Percentiles rank a stretch among this genome's conserved stretches.
Evolutionary conservation across 352 stramenopile genomes (phyloP).

Genomic region (Aphanomyces euteiches): DNA sequence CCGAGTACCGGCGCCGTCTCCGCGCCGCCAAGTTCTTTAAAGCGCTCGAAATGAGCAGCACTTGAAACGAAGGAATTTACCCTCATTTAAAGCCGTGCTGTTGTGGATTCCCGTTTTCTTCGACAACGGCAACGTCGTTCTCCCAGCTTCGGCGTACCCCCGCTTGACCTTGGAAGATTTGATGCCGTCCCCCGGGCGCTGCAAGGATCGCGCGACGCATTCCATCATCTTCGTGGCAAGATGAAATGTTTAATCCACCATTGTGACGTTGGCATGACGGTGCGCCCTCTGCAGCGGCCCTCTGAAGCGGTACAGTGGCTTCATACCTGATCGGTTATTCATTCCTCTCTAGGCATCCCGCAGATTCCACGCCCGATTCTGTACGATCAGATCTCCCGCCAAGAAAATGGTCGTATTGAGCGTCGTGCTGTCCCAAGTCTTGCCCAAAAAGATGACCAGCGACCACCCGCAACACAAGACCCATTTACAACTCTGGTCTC

Average conservation of each 20-base stretch:
- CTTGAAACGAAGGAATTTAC: neutral
- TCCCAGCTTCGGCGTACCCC: conserved; percentile 5
- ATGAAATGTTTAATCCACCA: conserved; percentile 24
- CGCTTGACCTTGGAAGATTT: neutral
- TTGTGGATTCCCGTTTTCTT: conserved; percentile 24
- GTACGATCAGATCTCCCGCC: conserved; percentile 10
- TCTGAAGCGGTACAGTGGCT: neutral
- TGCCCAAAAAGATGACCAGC: neutral
- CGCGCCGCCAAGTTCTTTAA: neutral
- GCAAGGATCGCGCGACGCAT: conserved; percentile 14
- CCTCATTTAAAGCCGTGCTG: neutral
- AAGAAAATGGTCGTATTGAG: conserved; percentile 13
- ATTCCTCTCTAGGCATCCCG: conserved; percentile 8
- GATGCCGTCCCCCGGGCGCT: neutral
- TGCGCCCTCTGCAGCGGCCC: neutral
- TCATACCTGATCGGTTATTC: neutral
- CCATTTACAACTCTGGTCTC: too few relatives aligned
- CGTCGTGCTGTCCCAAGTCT: neutral
- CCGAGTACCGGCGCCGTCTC: neutral
- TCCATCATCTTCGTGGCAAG: neutral
- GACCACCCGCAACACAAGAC: too few relatives aligned
- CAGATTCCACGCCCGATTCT: conserved; percentile 18
- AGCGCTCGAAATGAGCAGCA: neutral
- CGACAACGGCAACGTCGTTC: neutral
- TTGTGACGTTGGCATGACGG: conserved; percentile 6